Conservation (phyloP, 2,329 filamentous ascomycete genomes). For the Cercospora beticola region DNA sequence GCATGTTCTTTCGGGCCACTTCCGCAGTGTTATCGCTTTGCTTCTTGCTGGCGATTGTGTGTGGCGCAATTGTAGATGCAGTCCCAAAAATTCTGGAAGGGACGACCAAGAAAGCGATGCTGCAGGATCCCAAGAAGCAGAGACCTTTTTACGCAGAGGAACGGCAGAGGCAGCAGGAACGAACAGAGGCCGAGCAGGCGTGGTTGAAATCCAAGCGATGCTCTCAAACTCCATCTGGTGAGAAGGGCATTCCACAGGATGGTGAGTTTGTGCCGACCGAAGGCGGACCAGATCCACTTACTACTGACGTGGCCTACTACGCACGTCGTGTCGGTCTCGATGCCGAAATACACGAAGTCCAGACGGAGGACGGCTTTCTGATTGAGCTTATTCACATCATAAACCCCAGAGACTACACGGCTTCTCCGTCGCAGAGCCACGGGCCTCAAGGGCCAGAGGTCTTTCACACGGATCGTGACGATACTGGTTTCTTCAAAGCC, state of each 20-base stretch:
- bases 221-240: slow-evolving; percentile 47
- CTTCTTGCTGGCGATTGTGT: slow-evolving; percentile 74
- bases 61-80: slow-evolving; percentile 69
- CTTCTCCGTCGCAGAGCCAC: slow-evolving; percentile 51
- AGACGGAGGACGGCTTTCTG: slow-evolving; percentile 92
- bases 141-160: slow-evolving; percentile 77
- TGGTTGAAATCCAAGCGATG: slow-evolving; percentile 58
- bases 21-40: slow-evolving; percentile 75
- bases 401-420: slow-evolving; percentile 70
- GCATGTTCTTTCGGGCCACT: slow-evolving; percentile 61
- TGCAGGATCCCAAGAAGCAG: slow-evolving; percentile 58
- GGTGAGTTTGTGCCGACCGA: slow-evolving; percentile 66
- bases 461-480: slow-evolving; percentile 47
- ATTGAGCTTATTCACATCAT: slow-evolving; percentile 88
- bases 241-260: slow-evolving; percentile 41
- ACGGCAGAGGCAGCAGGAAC: slow-evolving; percentile 54
- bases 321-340: slow-evolving; percentile 84
- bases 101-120: slow-evolving; percentile 55
- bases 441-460: slow-evolving; percentile 59
- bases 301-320: slow-evolving; percentile 79
- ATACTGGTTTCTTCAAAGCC: slow-evolving; percentile 36
- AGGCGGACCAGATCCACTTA: slow-evolving; percentile 74
- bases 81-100: slow-evolving; percentile 55
- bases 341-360: slow-evolving; percentile 76
- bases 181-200: slow-evolving; percentile 58